Percentiles rank a stretch among this genome's conserved stretches.
phyloP scores from a whole-genome alignment of 2,329 filamentous ascomycete species.

The Beauveria brongniartii region DNA sequence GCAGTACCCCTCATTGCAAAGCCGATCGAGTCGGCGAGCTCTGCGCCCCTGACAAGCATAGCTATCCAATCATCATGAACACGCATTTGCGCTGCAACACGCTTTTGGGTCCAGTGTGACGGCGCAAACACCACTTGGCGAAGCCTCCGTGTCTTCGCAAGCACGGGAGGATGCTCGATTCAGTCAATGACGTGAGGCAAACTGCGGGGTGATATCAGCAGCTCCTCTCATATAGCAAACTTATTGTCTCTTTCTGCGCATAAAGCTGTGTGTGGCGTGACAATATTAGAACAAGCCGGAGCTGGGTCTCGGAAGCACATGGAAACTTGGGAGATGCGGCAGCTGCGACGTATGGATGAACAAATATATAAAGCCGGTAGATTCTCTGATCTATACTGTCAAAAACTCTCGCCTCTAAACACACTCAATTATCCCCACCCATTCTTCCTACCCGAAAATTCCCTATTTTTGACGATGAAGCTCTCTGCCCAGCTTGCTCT shows the following conservation, averaged over 20 bases:
- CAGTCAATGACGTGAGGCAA: neutral
- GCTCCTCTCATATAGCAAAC: neutral
- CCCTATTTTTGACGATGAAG: neutral
- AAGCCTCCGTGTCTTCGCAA: neutral
- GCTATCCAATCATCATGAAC: neutral
- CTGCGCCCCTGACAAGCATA: neutral
- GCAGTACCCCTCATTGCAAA: neutral
- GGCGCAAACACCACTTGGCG: neutral
- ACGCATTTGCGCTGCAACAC: neutral
- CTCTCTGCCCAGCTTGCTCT: conserved; percentile 1
- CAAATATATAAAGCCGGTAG: neutral
- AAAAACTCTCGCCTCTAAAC: neutral
- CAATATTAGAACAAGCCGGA: neutral
- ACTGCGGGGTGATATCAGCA: neutral
- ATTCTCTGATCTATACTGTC: neutral
- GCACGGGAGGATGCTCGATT: too few species aligned
- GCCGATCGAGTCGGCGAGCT: neutral
- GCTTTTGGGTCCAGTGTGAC: neutral
- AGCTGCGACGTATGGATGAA: neutral
- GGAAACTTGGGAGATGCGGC: neutral
- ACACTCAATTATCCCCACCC: neutral
- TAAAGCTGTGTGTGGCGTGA: neutral
- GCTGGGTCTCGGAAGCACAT: conserved; percentile 8
- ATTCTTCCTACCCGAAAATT: neutral
- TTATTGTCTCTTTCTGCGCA: neutral